Evolutionary conservation across 192 early-diverging fungal species (phyloP).

Genomic region (Dissophora ornata): DNA sequence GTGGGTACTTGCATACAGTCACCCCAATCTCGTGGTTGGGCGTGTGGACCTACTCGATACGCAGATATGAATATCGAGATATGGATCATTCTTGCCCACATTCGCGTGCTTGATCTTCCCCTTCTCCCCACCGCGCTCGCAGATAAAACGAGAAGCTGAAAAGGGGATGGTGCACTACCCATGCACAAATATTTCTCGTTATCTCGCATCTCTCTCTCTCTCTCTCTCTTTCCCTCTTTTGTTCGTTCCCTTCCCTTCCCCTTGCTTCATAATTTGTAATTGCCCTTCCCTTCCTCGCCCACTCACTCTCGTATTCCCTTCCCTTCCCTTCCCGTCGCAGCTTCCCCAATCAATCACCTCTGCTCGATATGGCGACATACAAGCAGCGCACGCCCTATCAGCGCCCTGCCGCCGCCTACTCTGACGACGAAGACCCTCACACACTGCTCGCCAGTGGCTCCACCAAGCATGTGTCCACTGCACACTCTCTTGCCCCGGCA

Average conservation of each 20-base stretch:
- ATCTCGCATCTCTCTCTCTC: neutral
- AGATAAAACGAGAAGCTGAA: too few species aligned
- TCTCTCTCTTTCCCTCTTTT: neutral
- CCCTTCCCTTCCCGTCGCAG: neutral
- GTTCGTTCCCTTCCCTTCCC: neutral
- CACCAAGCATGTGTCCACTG: constrained; percentile 7
- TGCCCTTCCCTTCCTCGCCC: too few species aligned
- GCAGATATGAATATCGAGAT: too few species aligned
- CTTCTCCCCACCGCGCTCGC: too few species aligned
- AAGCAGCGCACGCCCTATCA: constrained; percentile 48
- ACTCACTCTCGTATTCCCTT: neutral
- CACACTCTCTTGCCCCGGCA: neutral
- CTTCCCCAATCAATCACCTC: neutral
- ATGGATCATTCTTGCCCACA: too few species aligned
- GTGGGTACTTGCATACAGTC: too few species aligned
- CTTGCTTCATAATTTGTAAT: neutral
- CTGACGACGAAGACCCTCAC: constrained; percentile 30
- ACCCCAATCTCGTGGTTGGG: too few species aligned
- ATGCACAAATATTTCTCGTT: too few species aligned
- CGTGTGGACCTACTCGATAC: too few species aligned
- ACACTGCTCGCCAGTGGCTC: neutral
- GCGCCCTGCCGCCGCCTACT: constrained; percentile 19
- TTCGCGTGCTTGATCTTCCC: too few species aligned
- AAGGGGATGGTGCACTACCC: too few species aligned
- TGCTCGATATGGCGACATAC: constrained; percentile 35